Evolutionary conservation across 139 green algal genomes (phyloP).

Genomic region (Chlamydomonas sphaeroides): DNA sequence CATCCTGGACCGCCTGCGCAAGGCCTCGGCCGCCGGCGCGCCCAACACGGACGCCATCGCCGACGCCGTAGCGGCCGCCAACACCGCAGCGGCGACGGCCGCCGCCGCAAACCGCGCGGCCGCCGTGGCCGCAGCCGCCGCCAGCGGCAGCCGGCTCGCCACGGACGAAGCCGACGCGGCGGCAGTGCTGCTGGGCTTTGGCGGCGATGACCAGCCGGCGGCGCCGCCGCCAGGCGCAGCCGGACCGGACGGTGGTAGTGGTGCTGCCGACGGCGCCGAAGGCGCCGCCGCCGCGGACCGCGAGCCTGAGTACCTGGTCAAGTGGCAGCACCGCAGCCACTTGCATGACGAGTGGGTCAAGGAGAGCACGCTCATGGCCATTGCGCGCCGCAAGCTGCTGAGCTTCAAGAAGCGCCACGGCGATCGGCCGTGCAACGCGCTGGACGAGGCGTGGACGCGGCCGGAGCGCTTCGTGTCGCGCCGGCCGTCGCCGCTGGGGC

Average conservation of each 20-base stretch:
- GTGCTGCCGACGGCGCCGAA: background rate
- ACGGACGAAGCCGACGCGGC: conserved; percentile 70
- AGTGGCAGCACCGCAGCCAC: conserved; percentile 77
- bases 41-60: conserved; percentile 10
- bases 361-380: conserved; percentile 68
- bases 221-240: background rate
- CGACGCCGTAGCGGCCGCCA: conserved; percentile 17
- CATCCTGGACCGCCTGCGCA: conserved; percentile 23
- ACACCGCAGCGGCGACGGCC: background rate
- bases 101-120: background rate
- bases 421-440: conserved; percentile 49
- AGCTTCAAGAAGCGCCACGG: conserved; percentile 85
- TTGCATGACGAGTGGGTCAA: conserved; percentile 86
- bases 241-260: background rate
- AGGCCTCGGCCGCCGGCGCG: background rate
- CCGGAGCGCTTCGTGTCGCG: conserved; percentile 77
- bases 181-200: conserved; percentile 65
- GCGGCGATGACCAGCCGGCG: conserved; percentile 20
- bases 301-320: conserved; percentile 88
- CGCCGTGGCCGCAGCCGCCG: background rate
- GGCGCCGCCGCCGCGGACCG: background rate
- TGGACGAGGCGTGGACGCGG: conserved; percentile 59
- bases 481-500: conserved; percentile 67
- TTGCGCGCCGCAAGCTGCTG: conserved; percentile 83
- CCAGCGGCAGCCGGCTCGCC: background rate